These are phyloP conservation scores for Talaromyces pinophilus DNA, from an alignment of 2,329 filamentous ascomycete species.

Conservation along the genomic window DNA sequence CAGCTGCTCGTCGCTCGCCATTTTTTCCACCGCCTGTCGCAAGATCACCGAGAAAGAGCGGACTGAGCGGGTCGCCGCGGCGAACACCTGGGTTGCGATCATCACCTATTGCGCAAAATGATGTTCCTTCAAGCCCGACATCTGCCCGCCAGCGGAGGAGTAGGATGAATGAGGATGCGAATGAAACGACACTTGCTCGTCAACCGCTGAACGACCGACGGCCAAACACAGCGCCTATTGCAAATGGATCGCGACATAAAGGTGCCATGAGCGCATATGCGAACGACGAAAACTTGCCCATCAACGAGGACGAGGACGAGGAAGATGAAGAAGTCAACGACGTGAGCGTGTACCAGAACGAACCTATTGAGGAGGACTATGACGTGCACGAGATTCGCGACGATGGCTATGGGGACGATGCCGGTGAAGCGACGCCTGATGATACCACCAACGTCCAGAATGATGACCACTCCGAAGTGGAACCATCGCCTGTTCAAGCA, in stretches of 20 bases:
- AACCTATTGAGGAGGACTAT: constrained; percentile 9
- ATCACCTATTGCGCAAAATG: constrained; percentile 42
- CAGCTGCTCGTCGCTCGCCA: constrained; percentile 36
- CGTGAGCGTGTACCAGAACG: constrained; percentile 20
- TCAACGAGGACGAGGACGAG: constrained; percentile 36
- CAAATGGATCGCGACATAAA: constrained; percentile 31
- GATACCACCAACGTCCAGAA: constrained; percentile 23
- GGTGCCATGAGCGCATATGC: constrained; percentile 33
- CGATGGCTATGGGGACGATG: constrained; percentile 28
- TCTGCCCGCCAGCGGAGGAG: constrained; percentile 33
- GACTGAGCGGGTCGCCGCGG: constrained; percentile 45
- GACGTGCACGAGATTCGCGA: constrained; percentile 17
- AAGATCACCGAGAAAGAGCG: constrained; percentile 49
- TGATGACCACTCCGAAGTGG: constrained; percentile 27
- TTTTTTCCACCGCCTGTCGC: constrained; percentile 45
- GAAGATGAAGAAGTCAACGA: constrained; percentile 28
- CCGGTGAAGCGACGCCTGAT: constrained; percentile 26
- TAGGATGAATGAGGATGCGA: constrained; percentile 21
- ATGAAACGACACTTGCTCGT: constrained; percentile 30
- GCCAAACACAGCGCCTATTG: constrained; percentile 35
- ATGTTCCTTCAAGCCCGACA: constrained; percentile 43
- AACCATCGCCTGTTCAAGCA: constrained; percentile 17
- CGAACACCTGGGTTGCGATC: constrained; percentile 46
- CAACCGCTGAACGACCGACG: constrained; percentile 41
- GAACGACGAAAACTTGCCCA: constrained; percentile 35